Evolutionary conservation across 1,284 basidiomycete species (phyloP).

Genomic region (Marasmius fiardii): DNA sequence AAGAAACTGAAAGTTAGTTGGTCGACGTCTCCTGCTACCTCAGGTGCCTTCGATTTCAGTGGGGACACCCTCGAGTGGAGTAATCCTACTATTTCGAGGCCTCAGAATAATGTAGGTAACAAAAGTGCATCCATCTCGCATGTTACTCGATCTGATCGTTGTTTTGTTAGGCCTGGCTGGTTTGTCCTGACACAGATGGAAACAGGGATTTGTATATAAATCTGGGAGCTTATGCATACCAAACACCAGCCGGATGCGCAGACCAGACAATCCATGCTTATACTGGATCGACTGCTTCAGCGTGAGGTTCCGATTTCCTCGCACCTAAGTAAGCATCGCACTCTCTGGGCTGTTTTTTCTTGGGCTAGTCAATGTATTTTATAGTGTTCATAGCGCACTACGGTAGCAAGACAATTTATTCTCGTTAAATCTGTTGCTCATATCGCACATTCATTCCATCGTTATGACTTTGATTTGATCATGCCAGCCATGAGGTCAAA

Average conservation of each 20-base stretch:
- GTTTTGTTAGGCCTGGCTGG: conserved; percentile 43
- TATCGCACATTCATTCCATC: neutral
- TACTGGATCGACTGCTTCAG: conserved; percentile 33
- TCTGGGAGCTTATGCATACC: conserved; percentile 52
- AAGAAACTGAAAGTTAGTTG: conserved; percentile 49
- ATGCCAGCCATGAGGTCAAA: conserved; percentile 94
- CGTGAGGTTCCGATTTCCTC: neutral
- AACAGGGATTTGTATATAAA: conserved; percentile 51
- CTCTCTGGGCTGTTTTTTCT: too few species aligned
- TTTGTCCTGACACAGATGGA: conserved; percentile 48
- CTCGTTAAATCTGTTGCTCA: neutral
- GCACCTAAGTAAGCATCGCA: too few species aligned
- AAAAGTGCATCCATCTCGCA: neutral
- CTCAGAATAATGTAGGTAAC: conserved; percentile 44
- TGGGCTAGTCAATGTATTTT: too few species aligned
- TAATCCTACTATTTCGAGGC: conserved; percentile 40
- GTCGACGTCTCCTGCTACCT: conserved; percentile 42
- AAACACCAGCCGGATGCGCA: conserved; percentile 56
- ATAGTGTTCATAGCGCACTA: too few species aligned
- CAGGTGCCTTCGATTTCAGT: conserved; percentile 49
- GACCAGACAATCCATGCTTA: conserved; percentile 65
- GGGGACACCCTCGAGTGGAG: conserved; percentile 58
- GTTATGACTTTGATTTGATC: conserved; percentile 50
- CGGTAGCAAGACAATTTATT: neutral
- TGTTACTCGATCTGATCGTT: neutral